Evolutionary conservation across 371 early-diverging fungal species (phyloP), one percentile per base, ranked within the genome.

Genomic region (Coelomomyces lativittatus): DNA sequence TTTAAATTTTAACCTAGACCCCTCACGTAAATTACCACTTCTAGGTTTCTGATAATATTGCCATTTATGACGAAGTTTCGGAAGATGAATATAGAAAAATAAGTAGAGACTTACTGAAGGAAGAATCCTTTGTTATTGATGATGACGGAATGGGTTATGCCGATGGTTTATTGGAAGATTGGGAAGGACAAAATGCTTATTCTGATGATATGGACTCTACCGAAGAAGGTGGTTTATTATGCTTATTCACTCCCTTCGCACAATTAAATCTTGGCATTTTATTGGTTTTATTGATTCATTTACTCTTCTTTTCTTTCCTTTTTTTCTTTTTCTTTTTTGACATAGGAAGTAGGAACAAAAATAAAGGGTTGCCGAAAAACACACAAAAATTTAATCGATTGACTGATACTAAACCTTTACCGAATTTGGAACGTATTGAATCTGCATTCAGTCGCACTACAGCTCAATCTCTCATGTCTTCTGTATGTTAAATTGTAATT

Each of bases 111-210:
- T 30, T 47, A 28, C 23, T 61, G 17, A 54, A 62, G 27, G 54
- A 30, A 3, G 66, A 67, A 29, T 60, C 65, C 39, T 71, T 76
- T 52, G 63, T 77, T 17, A 63, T 66, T 15, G 70, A 76, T 55
- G 78, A 75, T 49, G 69, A 72, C 41, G 71, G 67, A 0, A 34
- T 31, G 9, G 64, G 65, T n/a, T 67, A 67, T 47, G 60, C 41
- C 15, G 69, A 62, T 50, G 44, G 54, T 34, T 66, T 63, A 3
- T 54, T 51, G 19, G 66, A 69, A 36, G 64, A 66, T 45, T 59
- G 62, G 62, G 63, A 56, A 14, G 10, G 12, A 12, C 7, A 15
- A 4, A 32, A 46, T 12, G 25, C 29, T 7, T 14, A 12, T 3
- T 29, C 19, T 11, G 47, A 39, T 6, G 29, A 40, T 14, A 48